A percentile compares a stretch with the other conserved stretches of the same genome.
These are phyloP conservation scores for Chrysophaeum taylorii DNA, from an alignment of 352 stramenopile species.

Conservation along the genomic window DNA sequence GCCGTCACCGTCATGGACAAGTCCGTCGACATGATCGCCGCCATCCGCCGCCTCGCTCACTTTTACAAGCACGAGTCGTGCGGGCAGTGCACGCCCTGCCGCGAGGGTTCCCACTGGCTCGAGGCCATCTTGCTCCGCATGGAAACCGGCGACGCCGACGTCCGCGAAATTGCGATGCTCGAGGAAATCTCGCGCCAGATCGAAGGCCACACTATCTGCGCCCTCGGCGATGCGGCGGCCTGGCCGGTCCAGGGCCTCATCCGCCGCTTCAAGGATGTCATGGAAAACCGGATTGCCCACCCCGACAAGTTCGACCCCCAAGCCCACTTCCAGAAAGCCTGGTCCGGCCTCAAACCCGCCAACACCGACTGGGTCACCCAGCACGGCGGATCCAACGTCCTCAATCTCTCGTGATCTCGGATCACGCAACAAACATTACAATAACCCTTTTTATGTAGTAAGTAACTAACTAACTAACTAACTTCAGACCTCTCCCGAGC, in stretches of 20 bases:
- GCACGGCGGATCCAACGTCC: slow-evolving; percentile 68
- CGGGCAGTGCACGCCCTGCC: slow-evolving; percentile 97
- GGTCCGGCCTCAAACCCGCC: slow-evolving; percentile 83
- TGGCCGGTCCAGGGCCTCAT: slow-evolving; percentile 99
- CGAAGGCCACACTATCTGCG: slow-evolving; percentile 99
- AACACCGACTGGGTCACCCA: slow-evolving; percentile 88
- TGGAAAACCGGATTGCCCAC: slow-evolving; percentile 94
- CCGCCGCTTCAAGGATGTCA: slow-evolving; percentile 94
- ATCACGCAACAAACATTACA: too few relatives aligned
- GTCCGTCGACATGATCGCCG: slow-evolving; percentile 95
- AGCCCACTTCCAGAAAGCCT: slow-evolving; percentile 84
- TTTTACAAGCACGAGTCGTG: slow-evolving; percentile 99
- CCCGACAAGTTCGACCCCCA: slow-evolving; percentile 80
- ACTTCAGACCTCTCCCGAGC: too few relatives aligned
- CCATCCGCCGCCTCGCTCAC: slow-evolving; percentile 93
- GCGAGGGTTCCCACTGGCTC: slow-evolving; percentile 92
- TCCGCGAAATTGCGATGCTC: slow-evolving; percentile 97
- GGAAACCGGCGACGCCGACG: slow-evolving; percentile 91
- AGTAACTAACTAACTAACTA: too few relatives aligned
- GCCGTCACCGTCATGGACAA: slow-evolving; percentile 99
- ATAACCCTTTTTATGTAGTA: too few relatives aligned
- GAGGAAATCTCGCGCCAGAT: slow-evolving; percentile 98
- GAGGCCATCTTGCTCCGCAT: slow-evolving; percentile 94
- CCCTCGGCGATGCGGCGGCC: slow-evolving; percentile 91
- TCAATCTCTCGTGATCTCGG: too few relatives aligned